These are phyloP conservation scores for Penicillium glabrum DNA, from an alignment of 2,329 filamentous ascomycete genomes.

Conservation along the genomic window DNA sequence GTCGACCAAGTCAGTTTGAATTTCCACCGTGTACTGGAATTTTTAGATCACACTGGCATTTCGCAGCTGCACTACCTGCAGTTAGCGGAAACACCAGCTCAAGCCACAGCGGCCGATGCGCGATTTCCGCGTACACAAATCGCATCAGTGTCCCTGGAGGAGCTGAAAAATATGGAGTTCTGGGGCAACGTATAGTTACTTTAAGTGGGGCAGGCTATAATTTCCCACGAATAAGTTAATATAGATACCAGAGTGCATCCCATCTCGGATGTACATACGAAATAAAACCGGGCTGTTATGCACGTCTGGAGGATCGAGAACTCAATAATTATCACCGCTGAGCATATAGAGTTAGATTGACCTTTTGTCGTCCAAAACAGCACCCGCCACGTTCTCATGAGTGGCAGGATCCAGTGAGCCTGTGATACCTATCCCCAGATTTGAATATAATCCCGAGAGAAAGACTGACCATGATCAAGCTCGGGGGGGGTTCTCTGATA, in stretches of 20 bases:
- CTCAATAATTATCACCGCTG: neutral
- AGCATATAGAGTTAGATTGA: neutral
- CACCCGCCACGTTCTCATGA: neutral
- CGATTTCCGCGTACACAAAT: constrained; percentile 40
- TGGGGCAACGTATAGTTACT: constrained; percentile 20
- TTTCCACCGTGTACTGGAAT: constrained; percentile 69
- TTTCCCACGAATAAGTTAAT: neutral
- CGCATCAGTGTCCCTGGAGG: constrained; percentile 30
- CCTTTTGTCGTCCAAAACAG: neutral
- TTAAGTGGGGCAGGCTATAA: neutral
- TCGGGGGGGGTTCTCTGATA: neutral
- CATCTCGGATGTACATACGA: neutral
- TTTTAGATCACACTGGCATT: constrained; percentile 57
- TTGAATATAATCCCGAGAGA: neutral
- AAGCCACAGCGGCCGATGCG: constrained; percentile 24
- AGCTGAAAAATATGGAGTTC: constrained; percentile 36
- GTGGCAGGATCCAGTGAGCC: neutral
- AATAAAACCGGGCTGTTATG: neutral
- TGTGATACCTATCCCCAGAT: neutral
- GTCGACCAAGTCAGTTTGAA: constrained; percentile 84
- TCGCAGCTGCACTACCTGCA: constrained; percentile 39
- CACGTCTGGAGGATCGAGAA: neutral
- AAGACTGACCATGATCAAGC: neutral
- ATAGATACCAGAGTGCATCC: neutral
- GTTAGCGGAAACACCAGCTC: constrained; percentile 20